Percentiles rank a stretch among this genome's conserved stretches.
These are phyloP conservation scores for Arthrobotrys pseudoclavata DNA, from an alignment of 2,329 filamentous ascomycete species.

Conservation along the genomic window DNA sequence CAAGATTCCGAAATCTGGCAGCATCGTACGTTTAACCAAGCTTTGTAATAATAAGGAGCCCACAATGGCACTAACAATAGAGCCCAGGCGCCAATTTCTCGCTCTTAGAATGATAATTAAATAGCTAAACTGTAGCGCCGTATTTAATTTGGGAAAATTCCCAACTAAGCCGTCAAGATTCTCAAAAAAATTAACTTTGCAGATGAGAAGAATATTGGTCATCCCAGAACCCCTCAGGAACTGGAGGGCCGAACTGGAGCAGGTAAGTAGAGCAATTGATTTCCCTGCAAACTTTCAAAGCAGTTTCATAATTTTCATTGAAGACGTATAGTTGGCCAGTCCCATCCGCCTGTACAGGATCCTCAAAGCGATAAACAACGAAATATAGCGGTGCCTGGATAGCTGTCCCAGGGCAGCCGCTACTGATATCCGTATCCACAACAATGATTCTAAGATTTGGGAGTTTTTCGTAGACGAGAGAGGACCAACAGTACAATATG, in stretches of 20 bases:
- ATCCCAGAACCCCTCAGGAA: slow-evolving; percentile 6
- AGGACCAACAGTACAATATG: background rate
- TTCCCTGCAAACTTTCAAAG: slow-evolving; percentile 7
- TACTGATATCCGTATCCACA: slow-evolving; percentile 1
- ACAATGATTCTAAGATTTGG: slow-evolving; percentile 20
- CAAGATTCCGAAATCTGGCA: background rate
- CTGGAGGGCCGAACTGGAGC: background rate
- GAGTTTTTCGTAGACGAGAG: background rate
- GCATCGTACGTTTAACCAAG: background rate
- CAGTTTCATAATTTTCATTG: background rate
- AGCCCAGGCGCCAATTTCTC: background rate
- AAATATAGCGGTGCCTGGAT: background rate
- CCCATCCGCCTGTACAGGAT: background rate
- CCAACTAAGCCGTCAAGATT: background rate
- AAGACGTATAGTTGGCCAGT: background rate
- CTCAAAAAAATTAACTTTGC: background rate
- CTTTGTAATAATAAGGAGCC: background rate
- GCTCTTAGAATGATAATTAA: background rate
- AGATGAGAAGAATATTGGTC: background rate
- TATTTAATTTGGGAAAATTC: background rate
- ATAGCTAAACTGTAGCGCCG: background rate
- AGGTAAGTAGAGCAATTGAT: slow-evolving; percentile 9
- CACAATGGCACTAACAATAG: background rate
- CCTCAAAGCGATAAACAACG: background rate
- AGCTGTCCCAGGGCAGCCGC: background rate